These are phyloP conservation scores for Trifolium pratense DNA, from an alignment of 306 rosid genomes.

Conservation along the genomic window DNA sequence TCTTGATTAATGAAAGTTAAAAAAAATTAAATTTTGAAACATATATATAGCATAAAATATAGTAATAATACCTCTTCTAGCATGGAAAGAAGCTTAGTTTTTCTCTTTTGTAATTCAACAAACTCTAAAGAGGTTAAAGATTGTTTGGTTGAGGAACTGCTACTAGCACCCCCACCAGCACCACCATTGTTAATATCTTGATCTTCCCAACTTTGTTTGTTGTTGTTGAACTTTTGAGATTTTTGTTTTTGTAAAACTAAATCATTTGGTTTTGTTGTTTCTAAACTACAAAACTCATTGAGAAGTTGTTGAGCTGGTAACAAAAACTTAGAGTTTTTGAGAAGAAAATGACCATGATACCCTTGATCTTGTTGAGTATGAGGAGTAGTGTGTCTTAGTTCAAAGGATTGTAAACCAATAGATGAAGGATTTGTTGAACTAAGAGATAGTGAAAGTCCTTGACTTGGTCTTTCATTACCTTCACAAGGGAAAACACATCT, in stretches of 20 bases:
- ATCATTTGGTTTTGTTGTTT: slow-evolving; percentile 53
- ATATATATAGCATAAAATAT: not conserved
- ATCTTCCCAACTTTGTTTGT: slow-evolving; percentile 51
- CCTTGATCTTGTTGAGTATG: not conserved
- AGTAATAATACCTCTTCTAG: slow-evolving; percentile 78
- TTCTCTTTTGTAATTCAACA: slow-evolving; percentile 86
- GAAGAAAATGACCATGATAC: slow-evolving; percentile 47
- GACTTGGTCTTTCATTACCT: slow-evolving; percentile 88
- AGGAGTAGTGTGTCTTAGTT: slow-evolving; percentile 54
- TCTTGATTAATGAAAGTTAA: slow-evolving; percentile 15
- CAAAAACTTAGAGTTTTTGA: slow-evolving; percentile 71
- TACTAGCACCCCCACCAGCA: slow-evolving; percentile 14
- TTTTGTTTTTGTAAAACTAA: slow-evolving; percentile 46
- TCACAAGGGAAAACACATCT: slow-evolving; percentile 85
- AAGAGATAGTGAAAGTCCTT: slow-evolving; percentile 91
- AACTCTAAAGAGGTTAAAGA: slow-evolving; percentile 72
- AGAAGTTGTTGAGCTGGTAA: slow-evolving; percentile 75
- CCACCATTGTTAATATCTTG: slow-evolving; percentile 30
- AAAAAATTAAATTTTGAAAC: not conserved
- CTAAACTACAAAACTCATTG: slow-evolving; percentile 86
- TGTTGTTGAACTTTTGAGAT: slow-evolving; percentile 50
- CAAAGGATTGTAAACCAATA: slow-evolving; percentile 76
- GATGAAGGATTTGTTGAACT: slow-evolving; percentile 70
- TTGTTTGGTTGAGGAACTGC: slow-evolving; percentile 58
- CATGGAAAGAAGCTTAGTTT: slow-evolving; percentile 85